Evolutionary conservation across 75 land plant genomes (phyloP).

Genomic region (Pinus taeda): DNA sequence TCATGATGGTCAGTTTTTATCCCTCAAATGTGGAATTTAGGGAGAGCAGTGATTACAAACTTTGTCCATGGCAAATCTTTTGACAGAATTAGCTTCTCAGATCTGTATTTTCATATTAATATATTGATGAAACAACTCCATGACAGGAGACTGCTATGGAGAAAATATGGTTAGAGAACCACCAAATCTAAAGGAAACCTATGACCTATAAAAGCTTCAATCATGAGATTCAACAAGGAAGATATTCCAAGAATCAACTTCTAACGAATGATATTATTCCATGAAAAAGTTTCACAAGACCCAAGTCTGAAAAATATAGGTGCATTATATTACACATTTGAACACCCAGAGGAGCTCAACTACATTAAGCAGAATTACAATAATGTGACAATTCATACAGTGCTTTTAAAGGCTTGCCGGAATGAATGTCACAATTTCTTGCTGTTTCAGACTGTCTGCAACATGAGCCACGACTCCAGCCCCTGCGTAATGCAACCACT

Average conservation of each 20-base stretch:
- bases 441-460: slow-evolving; percentile 77
- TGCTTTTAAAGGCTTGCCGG: slow-evolving; percentile 50
- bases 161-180: no score
- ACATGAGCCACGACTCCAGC: slow-evolving; percentile 92
- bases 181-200: no score
- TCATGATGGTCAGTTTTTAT: no score
- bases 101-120: no score
- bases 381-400: neutral
- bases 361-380: neutral
- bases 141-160: no score
- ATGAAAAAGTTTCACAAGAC: neutral
- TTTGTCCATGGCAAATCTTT: no score
- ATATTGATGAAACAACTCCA: no score
- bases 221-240: no score
- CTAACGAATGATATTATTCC: neutral
- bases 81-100: no score
- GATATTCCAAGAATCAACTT: neutral
- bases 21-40: no score
- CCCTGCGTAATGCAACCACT: slow-evolving; percentile 87
- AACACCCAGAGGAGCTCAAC: neutral
- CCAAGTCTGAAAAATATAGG: neutral
- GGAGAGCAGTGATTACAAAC: no score
- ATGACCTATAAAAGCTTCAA: no score
- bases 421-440: slow-evolving; percentile 43
- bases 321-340: slow-evolving; percentile 7